Evolutionary conservation across 148 eudicot genomes (phyloP), one percentile per base, ranked within the genome.

Genomic region (Hydrangea macrophylla): DNA sequence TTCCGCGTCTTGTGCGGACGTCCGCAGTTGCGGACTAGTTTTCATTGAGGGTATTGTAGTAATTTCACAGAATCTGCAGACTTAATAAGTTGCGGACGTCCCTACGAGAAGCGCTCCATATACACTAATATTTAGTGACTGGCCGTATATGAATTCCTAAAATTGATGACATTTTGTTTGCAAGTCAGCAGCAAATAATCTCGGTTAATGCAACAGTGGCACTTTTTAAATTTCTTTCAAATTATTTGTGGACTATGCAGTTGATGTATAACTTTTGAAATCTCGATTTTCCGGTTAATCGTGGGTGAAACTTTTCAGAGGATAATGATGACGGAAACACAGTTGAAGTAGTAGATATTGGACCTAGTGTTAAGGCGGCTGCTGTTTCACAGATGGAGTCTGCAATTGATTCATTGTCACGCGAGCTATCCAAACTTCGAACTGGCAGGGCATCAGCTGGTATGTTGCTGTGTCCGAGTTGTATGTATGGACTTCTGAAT

Each of bases 391-490:
- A 64, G 68, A 93, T 93, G 98, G 96, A 90, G 60, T 85, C 98
- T 51, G 98, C 95, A 25, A 65, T 90, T 36, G 98, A 93, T 69
- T 83, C 98, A 31, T 78, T 90, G 50, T 86, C 98, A 0, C 87
- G 95, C 70, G 98, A 93, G 58, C 80, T 93, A 30, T 62, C 70
- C 69, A 93, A 93, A 80, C 75, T 93, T 62, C 83, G 97, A 70
- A 90, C 96, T 5, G 98, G 98, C 79, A 88, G 98, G 67, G 98
- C 97, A 28, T 79, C 90, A 17, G 64, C 86, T 70, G 98, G 98
- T 93, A 68, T 64, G 24, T 45, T 67, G 42, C 67, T 39, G 50
- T 61, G 15, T 17, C 23, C 59, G 48, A 26, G 48, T 36, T 31
- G 2, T 15, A 12, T 32, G 5, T 42, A 18, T 23, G 25, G 51